phyloP scores from a whole-genome alignment of 768 basidiomycete genomes.

The Leccinum arenicola region DNA sequence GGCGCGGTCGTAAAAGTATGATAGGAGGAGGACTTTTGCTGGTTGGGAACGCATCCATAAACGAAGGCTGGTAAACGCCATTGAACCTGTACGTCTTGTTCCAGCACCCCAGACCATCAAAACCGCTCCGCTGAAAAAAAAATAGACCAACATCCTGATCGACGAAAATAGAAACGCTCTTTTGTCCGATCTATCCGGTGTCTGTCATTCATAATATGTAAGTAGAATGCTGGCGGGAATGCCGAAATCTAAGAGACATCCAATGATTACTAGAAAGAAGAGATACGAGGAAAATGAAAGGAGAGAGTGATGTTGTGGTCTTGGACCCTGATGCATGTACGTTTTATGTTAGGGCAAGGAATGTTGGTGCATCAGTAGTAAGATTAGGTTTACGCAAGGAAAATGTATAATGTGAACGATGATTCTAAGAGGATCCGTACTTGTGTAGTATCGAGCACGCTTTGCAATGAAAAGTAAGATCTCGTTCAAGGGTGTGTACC shows the following conservation, averaged over 20 bases:
- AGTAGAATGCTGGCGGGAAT: not conserved
- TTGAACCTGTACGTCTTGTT: slow-evolving; percentile 51
- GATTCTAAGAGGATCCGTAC: not conserved
- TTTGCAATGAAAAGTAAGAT: too few relatives aligned
- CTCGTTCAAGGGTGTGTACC: too few relatives aligned
- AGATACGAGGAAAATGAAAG: too few relatives aligned
- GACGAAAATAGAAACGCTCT: slow-evolving; percentile 7
- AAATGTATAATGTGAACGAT: not conserved
- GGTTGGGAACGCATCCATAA: slow-evolving; percentile 81
- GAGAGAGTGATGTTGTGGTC: too few relatives aligned
- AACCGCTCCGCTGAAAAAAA: not conserved
- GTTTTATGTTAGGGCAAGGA: too few relatives aligned
- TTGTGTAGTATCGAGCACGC: too few relatives aligned
- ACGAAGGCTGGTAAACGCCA: slow-evolving; percentile 94
- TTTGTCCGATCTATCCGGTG: not conserved
- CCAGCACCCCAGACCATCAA: not conserved
- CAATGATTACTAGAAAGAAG: too few relatives aligned
- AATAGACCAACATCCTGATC: slow-evolving; percentile 15
- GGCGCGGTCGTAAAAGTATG: slow-evolving; percentile 97
- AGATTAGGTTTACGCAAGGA: not conserved
- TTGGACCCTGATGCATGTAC: too few relatives aligned
- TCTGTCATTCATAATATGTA: too few relatives aligned
- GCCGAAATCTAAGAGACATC: too few relatives aligned
- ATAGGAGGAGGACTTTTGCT: slow-evolving; percentile 87
- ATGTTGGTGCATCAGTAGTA: not conserved